Percentiles rank a stretch among this genome's conserved stretches.
Conservation (phyloP, 768 basidiomycete genomes). For the Panus rudis region DNA sequence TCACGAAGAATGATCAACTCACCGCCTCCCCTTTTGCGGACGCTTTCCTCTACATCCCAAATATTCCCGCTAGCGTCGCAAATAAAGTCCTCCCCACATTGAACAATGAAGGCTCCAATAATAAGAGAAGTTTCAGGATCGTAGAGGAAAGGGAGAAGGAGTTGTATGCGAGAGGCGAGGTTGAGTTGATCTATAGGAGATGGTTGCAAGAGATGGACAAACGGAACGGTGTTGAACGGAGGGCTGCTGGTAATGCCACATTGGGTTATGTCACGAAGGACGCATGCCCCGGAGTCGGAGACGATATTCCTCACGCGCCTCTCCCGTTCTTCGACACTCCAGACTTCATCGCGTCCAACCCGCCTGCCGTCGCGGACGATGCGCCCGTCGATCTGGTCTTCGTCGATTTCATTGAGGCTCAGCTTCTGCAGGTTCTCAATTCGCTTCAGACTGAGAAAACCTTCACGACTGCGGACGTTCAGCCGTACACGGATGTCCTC, state of each 20-base stretch:
- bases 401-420: constrained; percentile 55
- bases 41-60: constrained; percentile 53
- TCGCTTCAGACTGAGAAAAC: constrained; percentile 38
- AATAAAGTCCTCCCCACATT: constrained; percentile 45
- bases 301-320: constrained; percentile 62
- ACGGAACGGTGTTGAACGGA: constrained; percentile 27
- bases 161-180: constrained; percentile 42
- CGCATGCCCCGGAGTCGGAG: constrained; percentile 69
- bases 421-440: constrained; percentile 52
- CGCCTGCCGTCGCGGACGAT: constrained; percentile 42
- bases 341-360: constrained; percentile 49
- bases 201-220: constrained; percentile 58
- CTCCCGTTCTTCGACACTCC: constrained; percentile 49
- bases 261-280: constrained; percentile 73
- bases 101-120: constrained; percentile 38
- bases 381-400: constrained; percentile 70
- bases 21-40: constrained; percentile 68
- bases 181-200: constrained; percentile 39
- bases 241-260: constrained; percentile 47
- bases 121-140: constrained; percentile 27
- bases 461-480: constrained; percentile 47
- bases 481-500: constrained; percentile 45
- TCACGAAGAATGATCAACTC: constrained; percentile 77
- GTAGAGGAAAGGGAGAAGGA: constrained; percentile 26
- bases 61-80: constrained; percentile 44